These are phyloP conservation scores for Echria macrotheca DNA, from an alignment of 495 filamentous ascomycete genomes.

Conservation along the genomic window DNA sequence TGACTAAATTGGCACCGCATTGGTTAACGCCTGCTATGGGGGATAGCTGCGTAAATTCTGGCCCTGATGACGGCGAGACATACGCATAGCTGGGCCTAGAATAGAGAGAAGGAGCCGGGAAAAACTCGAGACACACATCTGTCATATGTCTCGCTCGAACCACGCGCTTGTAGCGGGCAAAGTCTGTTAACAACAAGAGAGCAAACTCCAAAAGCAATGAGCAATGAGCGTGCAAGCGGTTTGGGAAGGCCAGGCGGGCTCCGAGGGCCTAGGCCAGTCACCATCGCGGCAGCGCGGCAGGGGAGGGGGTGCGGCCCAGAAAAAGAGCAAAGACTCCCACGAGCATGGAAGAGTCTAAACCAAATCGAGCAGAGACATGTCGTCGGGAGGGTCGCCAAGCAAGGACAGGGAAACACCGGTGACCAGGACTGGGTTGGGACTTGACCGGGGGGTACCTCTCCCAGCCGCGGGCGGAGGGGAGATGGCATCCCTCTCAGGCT, in stretches of 20 bases:
- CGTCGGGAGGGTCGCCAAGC: slow-evolving; percentile 19
- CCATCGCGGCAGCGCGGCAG: not conserved
- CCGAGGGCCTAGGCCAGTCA: not conserved
- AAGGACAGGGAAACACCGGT: slow-evolving; percentile 22
- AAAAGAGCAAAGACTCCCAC: slow-evolving; percentile 13
- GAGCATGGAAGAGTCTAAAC: slow-evolving; percentile 18
- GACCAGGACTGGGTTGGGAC: slow-evolving; percentile 16
- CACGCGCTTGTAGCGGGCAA: slow-evolving; percentile 1
- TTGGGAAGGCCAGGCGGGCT: not conserved
- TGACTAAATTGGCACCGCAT: too few relatives aligned
- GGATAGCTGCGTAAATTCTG: not conserved
- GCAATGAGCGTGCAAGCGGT: too few relatives aligned
- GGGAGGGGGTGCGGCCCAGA: slow-evolving; percentile 4
- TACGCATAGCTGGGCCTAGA: slow-evolving; percentile 2
- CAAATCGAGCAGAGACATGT: slow-evolving; percentile 19
- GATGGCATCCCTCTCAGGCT: not conserved
- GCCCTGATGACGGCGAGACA: slow-evolving; percentile 14
- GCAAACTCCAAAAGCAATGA: too few relatives aligned
- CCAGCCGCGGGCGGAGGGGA: not conserved
- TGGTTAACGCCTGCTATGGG: too few relatives aligned
- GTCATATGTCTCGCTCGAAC: slow-evolving; percentile 10
- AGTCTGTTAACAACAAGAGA: too few relatives aligned
- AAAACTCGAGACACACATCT: slow-evolving; percentile 5
- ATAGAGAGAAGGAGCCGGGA: slow-evolving; percentile 7
- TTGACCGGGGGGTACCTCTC: slow-evolving; percentile 13